Percentiles rank a stretch among this genome's conserved stretches.
Evolutionary conservation across 192 early-diverging fungal genomes (phyloP).

Genomic region (Podila horticola): DNA sequence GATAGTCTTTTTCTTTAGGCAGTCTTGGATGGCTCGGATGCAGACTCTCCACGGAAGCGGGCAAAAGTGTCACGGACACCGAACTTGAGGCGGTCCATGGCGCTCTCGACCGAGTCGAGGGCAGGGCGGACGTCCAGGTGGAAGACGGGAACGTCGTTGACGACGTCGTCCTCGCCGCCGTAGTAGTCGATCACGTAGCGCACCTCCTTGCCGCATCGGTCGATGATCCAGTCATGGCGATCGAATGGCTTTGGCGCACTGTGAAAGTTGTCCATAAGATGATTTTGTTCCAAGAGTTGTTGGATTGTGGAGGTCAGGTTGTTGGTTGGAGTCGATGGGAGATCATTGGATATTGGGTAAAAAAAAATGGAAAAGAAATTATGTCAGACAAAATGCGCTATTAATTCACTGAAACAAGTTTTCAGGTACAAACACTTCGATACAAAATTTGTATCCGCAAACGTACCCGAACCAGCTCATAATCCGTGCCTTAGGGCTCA

Average conservation of each 20-base stretch:
- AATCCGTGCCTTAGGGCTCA: slow-evolving; percentile 78
- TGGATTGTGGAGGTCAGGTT: slow-evolving; percentile 19
- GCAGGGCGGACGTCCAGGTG: slow-evolving; percentile 95
- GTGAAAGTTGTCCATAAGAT: background rate
- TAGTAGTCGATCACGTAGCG: slow-evolving; percentile 99
- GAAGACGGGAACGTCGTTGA: slow-evolving; percentile 83
- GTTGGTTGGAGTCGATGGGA: background rate
- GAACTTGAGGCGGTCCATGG: slow-evolving; percentile 72
- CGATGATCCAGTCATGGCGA: slow-evolving; percentile 96
- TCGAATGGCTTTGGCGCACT: slow-evolving; percentile 93
- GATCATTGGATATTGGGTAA: background rate
- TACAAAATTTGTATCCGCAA: too few species aligned
- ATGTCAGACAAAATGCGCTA: too few species aligned
- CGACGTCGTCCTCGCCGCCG: slow-evolving; percentile 72
- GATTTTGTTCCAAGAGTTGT: slow-evolving; percentile 3
- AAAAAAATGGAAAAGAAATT: too few species aligned
- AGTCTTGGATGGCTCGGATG: slow-evolving; percentile 18
- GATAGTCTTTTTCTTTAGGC: slow-evolving; percentile 4
- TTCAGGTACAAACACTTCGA: too few species aligned
- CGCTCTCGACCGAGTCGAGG: slow-evolving; percentile 77
- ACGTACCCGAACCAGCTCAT: slow-evolving; percentile 73
- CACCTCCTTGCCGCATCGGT: slow-evolving; percentile 87
- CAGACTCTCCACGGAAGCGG: slow-evolving; percentile 42
- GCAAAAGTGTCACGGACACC: slow-evolving; percentile 62
- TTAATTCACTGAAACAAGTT: too few species aligned